Base-by-base conservation (phyloP, 192 early-diverging fungal genomes). In the Coemansia sp. region DNA sequence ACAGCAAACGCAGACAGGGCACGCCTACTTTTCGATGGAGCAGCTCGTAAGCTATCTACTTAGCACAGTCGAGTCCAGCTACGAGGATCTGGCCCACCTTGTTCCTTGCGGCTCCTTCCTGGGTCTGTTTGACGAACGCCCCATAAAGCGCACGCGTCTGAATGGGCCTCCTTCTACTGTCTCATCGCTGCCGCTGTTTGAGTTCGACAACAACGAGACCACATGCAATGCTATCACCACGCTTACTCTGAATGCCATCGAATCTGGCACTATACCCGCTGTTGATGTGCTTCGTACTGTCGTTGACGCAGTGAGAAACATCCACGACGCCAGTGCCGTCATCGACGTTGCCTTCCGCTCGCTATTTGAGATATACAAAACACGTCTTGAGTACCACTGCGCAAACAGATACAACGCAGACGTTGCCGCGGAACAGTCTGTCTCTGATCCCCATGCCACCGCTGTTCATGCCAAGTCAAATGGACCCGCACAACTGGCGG, bases 71-170 rank as follows among this genome's bases (percentile, higher is more conserved):
- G 73, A 72, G 73, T 81, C 78, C 12, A 81, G 78, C 61, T 81
- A 81, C 61, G 66, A 81, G 63, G 73, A 81, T 64, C 71, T 81
- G 47, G 73, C 70, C 26, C 74, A 75, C 55, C 51, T 81, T 52
- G 73, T 81, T n/a, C 78, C 78, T 5, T 81, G 78, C 41, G 78
- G 78, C 22, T 81, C 78, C 63, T 81, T 81, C 22, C 57, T 81
- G 39, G 78, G 78, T 8, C 66, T 81, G 55, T 81, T 81, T 58
- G 80, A 82, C 65, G 80, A 82, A 49, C 75, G 80, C 11, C 80
- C 80, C 9, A 71, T 73, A 41, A 82, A 82, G 65, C 75, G 80
- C 43, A 68, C 56, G 41, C 67, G 72, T n/a, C 43, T 63, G 3
- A 56, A 52, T 58, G 60, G 54, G 3, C 21, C 18, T 39, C 26